Conservation (phyloP, 2,329 filamentous ascomycete species). For the Ophiocordyceps camponoti-leonardi region DNA sequence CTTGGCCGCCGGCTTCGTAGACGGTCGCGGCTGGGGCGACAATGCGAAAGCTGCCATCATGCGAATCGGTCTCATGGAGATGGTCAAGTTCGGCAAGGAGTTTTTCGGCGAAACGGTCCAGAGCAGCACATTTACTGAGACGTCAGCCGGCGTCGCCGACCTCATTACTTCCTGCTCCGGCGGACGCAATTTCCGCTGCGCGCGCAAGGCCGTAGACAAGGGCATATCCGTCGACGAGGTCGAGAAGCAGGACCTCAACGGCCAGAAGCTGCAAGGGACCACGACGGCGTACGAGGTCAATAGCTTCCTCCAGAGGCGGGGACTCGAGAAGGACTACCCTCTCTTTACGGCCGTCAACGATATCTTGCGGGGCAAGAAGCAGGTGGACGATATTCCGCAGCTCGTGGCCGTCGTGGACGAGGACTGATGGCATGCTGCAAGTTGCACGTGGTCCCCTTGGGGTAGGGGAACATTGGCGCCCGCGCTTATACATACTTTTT, state of each 20-base stretch:
- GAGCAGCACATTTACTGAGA: constrained; percentile 84
- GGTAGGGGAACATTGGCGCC: too few relatives aligned
- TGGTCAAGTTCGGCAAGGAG: constrained; percentile 86
- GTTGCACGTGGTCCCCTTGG: too few relatives aligned
- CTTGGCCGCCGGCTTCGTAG: constrained; percentile 83
- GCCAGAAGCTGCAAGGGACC: constrained; percentile 91
- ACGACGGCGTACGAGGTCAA: constrained; percentile 85
- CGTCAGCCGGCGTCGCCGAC: constrained; percentile 88
- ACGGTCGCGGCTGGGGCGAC: constrained; percentile 92
- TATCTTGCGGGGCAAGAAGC: constrained; percentile 60
- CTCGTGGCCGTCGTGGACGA: constrained; percentile 29
- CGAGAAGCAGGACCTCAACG: constrained; percentile 78
- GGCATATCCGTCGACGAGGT: constrained; percentile 71
- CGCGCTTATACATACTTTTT: too few relatives aligned
- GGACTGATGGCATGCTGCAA: not conserved
- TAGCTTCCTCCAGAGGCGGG: constrained; percentile 65
- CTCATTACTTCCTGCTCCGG: constrained; percentile 87
- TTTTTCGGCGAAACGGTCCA: constrained; percentile 79
- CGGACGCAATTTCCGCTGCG: constrained; percentile 87
- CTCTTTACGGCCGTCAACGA: constrained; percentile 77
- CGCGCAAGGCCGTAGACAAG: constrained; percentile 69
- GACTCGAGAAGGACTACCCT: constrained; percentile 69
- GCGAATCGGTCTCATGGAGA: constrained; percentile 88
- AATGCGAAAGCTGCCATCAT: constrained; percentile 98
- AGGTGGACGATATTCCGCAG: constrained; percentile 64